Conservation (phyloP, 306 rosid species). For the Biancaea sappan region DNA sequence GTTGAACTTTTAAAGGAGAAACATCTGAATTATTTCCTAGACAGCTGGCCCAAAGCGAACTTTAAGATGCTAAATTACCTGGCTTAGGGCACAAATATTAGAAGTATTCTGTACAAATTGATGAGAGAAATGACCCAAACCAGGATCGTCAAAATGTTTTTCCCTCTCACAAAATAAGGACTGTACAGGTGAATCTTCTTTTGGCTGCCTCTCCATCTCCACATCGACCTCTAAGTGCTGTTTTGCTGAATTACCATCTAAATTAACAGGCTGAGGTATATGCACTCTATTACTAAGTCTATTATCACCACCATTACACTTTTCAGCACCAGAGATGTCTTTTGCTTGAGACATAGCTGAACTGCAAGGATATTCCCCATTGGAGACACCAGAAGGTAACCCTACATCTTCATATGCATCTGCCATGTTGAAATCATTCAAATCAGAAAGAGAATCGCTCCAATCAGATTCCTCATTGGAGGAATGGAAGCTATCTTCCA, state of each 20-base stretch:
- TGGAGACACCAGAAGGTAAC: constrained; percentile 41
- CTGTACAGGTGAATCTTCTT: constrained; percentile 28
- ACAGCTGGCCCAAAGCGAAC: constrained; percentile 27
- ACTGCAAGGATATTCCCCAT: constrained; percentile 33
- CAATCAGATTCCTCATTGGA: constrained; percentile 45
- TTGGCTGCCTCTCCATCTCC: constrained; percentile 40
- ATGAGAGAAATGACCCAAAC: constrained; percentile 32
- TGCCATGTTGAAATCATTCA: constrained; percentile 73
- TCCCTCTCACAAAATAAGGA: constrained; percentile 44
- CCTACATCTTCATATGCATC: constrained; percentile 83
- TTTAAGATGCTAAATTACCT: constrained; percentile 44
- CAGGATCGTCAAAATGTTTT: constrained; percentile 37
- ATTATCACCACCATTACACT: constrained; percentile 28
- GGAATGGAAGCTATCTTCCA: constrained; percentile 46
- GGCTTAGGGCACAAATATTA: constrained; percentile 31
- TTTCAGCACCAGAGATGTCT: constrained; percentile 48
- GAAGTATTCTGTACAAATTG: constrained; percentile 33
- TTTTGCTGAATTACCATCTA: constrained; percentile 35
- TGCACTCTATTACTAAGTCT: constrained; percentile 30
- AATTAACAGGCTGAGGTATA: constrained; percentile 37
- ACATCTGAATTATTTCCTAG: constrained; percentile 14
- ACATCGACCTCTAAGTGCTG: constrained; percentile 36
- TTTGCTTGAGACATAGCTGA: constrained; percentile 42
- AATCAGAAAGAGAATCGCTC: constrained; percentile 77
- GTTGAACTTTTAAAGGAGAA: constrained; percentile 17